Evolutionary conservation across 2,329 filamentous ascomycete species (phyloP).

Genomic region (Mycosphaerella arachidis): DNA sequence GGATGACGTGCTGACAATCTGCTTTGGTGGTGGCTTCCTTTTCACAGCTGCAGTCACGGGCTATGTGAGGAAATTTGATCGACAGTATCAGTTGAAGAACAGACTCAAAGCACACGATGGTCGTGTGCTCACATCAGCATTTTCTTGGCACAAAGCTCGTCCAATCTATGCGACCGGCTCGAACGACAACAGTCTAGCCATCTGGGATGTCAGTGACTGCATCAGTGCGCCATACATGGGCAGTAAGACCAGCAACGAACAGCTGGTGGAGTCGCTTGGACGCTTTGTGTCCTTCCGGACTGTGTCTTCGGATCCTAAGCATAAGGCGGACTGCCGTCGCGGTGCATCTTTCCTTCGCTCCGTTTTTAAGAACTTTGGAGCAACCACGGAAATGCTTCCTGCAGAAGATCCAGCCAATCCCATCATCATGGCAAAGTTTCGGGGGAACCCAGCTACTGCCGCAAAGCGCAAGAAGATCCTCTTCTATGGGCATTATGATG

Average conservation of each 20-base stretch:
- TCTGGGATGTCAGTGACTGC: slow-evolving; percentile 73
- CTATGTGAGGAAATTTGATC: slow-evolving; percentile 65
- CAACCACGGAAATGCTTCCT: slow-evolving; percentile 83
- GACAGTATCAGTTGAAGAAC: slow-evolving; percentile 74
- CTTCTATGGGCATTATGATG: slow-evolving; percentile 98
- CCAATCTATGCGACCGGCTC: slow-evolving; percentile 92
- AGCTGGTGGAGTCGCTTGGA: slow-evolving; percentile 61
- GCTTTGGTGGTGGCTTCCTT: slow-evolving; percentile 77
- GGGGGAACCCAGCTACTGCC: slow-evolving; percentile 63
- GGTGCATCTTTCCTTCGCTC: slow-evolving; percentile 87
- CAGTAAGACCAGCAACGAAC: slow-evolving; percentile 55
- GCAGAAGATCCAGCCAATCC: slow-evolving; percentile 76
- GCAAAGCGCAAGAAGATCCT: slow-evolving; percentile 76
- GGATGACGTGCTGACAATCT: slow-evolving; percentile 79
- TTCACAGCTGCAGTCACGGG: slow-evolving; percentile 89
- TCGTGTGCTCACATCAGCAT: slow-evolving; percentile 79
- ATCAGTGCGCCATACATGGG: slow-evolving; percentile 42
- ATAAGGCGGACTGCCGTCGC: slow-evolving; percentile 84
- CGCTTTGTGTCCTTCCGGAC: slow-evolving; percentile 91
- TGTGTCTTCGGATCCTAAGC: slow-evolving; percentile 79
- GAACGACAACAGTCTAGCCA: slow-evolving; percentile 81
- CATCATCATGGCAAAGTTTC: slow-evolving; percentile 87
- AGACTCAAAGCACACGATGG: slow-evolving; percentile 81
- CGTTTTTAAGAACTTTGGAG: slow-evolving; percentile 87
- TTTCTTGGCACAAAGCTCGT: slow-evolving; percentile 63